Base-by-base conservation (phyloP, 192 early-diverging fungal genomes). In the Backusella parvicylindrica region DNA sequence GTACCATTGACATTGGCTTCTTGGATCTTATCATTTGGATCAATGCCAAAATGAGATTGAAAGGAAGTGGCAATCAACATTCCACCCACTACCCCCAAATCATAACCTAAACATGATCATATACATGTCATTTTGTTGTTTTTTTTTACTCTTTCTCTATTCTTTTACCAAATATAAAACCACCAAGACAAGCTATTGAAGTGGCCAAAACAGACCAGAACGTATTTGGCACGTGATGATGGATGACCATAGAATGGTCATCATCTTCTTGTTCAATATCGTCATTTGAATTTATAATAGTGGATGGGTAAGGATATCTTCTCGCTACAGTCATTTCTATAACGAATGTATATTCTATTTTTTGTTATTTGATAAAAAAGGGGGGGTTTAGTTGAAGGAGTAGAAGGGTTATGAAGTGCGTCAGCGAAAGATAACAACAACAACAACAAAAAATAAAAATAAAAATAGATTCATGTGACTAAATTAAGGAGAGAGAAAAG, bases 31-130 rank as follows among this genome's bases (percentile, higher is more conserved):
- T 75, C 47, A 23, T 40, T 75, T 30, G 73, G 73, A 67, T 75
- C 73, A 43, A 75, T 75, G 32, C 47, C 66, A 67, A 75, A 75
- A 30, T 75, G 49, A 35, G 40, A 38, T 75, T 67, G 64, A 35
- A 75, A 75, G 6, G 73, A 67, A 26, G 73, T 64, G 23, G 64
- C 65, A 13, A 75, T 75, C 21, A 75, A 28, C 11, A 75, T 63
- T 2, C 73, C 73, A 36, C 64, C 73, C 5, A 75, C 66, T 9
- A 75, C 73, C 13, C 73, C 73, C 43, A 68, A 33, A 15, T 75
- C 73, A 49, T 64, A 75, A 8, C 73, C 73, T 75, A 30, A 49
- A 6, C 15, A 70, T 30, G 3, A 6, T 31, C 2, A 18, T 36
- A 18, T 36, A 31, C 12, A 30, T 11, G 1, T 66, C 3, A 18